phyloP scores from a whole-genome alignment of 2,329 filamentous ascomycete species.

The Niveomyces coronatus region DNA sequence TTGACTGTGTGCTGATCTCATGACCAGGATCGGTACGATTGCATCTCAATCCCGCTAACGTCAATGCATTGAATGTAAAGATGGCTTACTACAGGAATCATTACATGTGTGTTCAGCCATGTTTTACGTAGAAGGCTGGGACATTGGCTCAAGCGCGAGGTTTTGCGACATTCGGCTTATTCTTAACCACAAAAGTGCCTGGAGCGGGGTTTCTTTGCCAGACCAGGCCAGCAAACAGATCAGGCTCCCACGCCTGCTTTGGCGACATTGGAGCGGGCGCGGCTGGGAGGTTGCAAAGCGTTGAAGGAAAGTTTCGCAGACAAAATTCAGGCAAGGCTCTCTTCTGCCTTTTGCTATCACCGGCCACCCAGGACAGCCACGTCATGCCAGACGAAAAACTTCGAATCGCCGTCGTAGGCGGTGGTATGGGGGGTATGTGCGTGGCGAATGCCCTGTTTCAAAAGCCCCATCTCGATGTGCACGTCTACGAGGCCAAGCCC shows the following conservation, averaged over 20 bases:
- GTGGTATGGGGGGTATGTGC: constrained; percentile 15
- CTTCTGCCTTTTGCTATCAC: background rate
- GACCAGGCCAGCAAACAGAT: background rate
- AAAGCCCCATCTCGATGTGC: constrained; percentile 12
- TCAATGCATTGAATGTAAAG: too few species aligned
- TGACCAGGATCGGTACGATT: too few species aligned
- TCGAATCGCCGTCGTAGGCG: constrained; percentile 16
- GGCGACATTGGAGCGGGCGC: background rate
- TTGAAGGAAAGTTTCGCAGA: background rate
- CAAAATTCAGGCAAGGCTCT: background rate
- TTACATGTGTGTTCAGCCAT: too few species aligned
- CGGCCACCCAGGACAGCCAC: background rate
- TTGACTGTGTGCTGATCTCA: too few species aligned
- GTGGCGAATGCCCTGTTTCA: constrained; percentile 14
- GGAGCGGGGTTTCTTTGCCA: background rate
- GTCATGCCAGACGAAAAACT: background rate
- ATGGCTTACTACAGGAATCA: too few species aligned
- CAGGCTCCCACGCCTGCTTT: background rate
- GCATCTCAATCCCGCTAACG: too few species aligned
- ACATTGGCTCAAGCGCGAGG: too few species aligned
- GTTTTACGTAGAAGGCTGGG: background rate
- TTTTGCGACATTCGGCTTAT: background rate
- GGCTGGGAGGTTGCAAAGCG: background rate
- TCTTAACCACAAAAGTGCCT: background rate
- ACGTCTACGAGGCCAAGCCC: constrained; percentile 16